A percentile compares a stretch with the other conserved stretches of the same genome.
These are phyloP conservation scores for Orbilia brochopaga DNA, from an alignment of 2,329 filamentous ascomycete species.

Conservation along the genomic window DNA sequence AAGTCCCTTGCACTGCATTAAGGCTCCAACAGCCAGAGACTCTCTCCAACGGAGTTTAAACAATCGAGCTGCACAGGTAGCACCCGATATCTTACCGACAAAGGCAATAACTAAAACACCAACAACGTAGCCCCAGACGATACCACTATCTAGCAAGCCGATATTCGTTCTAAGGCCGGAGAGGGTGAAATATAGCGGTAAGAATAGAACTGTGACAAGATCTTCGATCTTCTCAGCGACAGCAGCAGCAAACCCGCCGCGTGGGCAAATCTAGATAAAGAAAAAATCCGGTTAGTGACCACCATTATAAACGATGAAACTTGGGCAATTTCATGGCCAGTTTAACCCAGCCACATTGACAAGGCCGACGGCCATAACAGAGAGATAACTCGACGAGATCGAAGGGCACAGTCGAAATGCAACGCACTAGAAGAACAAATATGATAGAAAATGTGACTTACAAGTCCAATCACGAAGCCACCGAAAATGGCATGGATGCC, in stretches of 20 bases:
- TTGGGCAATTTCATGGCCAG: not conserved
- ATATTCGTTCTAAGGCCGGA: slow-evolving; percentile 88
- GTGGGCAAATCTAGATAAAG: slow-evolving; percentile 74
- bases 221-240: slow-evolving; percentile 94
- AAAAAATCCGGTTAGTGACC: slow-evolving; percentile 1
- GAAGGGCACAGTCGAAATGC: not conserved
- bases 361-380: not conserved
- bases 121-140: slow-evolving; percentile 87
- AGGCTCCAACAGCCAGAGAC: slow-evolving; percentile 80
- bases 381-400: not conserved
- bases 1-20: slow-evolving; percentile 97
- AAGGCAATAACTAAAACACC: slow-evolving; percentile 85
- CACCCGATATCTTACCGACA: slow-evolving; percentile 80
- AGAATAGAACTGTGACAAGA: slow-evolving; percentile 78
- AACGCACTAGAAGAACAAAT: not conserved
- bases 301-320: not conserved
- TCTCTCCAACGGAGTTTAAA: slow-evolving; percentile 88
- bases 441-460: slow-evolving; percentile 10
- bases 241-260: slow-evolving; percentile 87
- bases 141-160: slow-evolving; percentile 78
- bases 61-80: slow-evolving; percentile 72
- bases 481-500: slow-evolving; percentile 94
- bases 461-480: slow-evolving; percentile 76
- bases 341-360: not conserved
- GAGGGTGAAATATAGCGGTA: slow-evolving; percentile 90